phyloP scores from a whole-genome alignment of 1,284 basidiomycete species.

The Boletellus dicymbophilus region DNA sequence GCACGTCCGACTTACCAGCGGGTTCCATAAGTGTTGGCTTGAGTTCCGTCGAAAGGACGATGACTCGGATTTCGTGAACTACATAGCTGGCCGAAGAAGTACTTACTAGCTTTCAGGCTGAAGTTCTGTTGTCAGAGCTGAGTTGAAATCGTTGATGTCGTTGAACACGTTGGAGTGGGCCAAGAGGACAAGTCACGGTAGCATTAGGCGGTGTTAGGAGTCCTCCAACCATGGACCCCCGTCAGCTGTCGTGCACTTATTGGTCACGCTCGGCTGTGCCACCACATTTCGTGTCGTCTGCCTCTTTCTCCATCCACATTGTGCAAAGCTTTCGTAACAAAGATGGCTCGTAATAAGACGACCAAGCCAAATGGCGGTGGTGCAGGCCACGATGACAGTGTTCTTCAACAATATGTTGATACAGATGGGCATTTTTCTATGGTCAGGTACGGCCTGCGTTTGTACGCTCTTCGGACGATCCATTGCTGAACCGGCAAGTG shows the following conservation, averaged over 20 bases:
- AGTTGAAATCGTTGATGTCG: too few relatives aligned
- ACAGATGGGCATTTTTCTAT: slow-evolving; percentile 94
- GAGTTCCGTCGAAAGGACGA: too few relatives aligned
- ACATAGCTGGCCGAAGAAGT: too few relatives aligned
- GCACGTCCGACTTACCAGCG: too few relatives aligned
- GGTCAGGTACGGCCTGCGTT: slow-evolving; percentile 65
- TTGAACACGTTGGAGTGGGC: too few relatives aligned
- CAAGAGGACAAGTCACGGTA: neutral
- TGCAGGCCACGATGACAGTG: slow-evolving; percentile 33
- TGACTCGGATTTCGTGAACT: too few relatives aligned
- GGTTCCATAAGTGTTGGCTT: too few relatives aligned
- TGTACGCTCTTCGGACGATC: slow-evolving; percentile 15
- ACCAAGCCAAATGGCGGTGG: slow-evolving; percentile 33
- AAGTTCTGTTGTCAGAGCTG: too few relatives aligned
- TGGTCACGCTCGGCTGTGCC: slow-evolving; percentile 7
- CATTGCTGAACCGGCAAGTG: slow-evolving; percentile 15
- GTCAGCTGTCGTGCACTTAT: slow-evolving; percentile 6
- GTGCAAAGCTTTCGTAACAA: slow-evolving; percentile 1
- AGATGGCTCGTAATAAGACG: slow-evolving; percentile 26
- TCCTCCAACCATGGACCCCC: slow-evolving; percentile 23
- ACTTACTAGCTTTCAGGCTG: too few relatives aligned
- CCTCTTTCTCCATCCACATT: slow-evolving; percentile 6
- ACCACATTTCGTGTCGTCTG: slow-evolving; percentile 35
- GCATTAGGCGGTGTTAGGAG: slow-evolving; percentile 17
- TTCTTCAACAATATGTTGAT: slow-evolving; percentile 83